Conservation (phyloP, 768 basidiomycete genomes). For the Albatrellus ellisii region DNA sequence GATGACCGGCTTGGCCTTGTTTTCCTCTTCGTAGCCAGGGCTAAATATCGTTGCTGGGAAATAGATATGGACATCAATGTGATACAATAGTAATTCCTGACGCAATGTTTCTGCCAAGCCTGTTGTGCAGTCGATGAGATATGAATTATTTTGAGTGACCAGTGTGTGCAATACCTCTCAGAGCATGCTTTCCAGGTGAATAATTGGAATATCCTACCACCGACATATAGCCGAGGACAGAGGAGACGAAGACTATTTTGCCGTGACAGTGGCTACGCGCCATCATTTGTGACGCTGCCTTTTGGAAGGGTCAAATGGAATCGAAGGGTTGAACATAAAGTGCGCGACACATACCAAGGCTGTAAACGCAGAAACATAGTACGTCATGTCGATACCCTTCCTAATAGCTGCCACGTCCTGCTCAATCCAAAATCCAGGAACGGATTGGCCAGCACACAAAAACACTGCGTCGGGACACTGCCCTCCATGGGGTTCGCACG, state of each 20-base stretch:
- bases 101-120: slow-evolving; percentile 77
- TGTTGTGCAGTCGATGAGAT: slow-evolving; percentile 17
- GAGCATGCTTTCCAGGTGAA: slow-evolving; percentile 73
- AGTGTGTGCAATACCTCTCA: slow-evolving; percentile 43
- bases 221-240: slow-evolving; percentile 60
- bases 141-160: background rate
- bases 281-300: slow-evolving; percentile 62
- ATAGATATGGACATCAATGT: slow-evolving; percentile 66
- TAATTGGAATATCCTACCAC: slow-evolving; percentile 74
- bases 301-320: background rate
- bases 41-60: slow-evolving; percentile 74
- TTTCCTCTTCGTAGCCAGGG: slow-evolving; percentile 67
- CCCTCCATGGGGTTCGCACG: slow-evolving; percentile 38
- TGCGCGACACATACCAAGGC: slow-evolving; percentile 39
- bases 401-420: slow-evolving; percentile 44
- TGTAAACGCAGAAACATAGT: slow-evolving; percentile 42
- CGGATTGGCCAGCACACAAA: slow-evolving; percentile 61
- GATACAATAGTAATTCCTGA: slow-evolving; percentile 68
- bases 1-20: slow-evolving; percentile 64
- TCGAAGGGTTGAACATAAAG: background rate
- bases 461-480: slow-evolving; percentile 65
- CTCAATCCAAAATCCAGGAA: slow-evolving; percentile 68
- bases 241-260: slow-evolving; percentile 68
- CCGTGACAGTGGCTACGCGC: slow-evolving; percentile 40
- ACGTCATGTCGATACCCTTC: slow-evolving; percentile 42